These are phyloP conservation scores for Sordariomycetes sp. DNA, from an alignment of 2,329 filamentous ascomycete species.

Conservation along the genomic window DNA sequence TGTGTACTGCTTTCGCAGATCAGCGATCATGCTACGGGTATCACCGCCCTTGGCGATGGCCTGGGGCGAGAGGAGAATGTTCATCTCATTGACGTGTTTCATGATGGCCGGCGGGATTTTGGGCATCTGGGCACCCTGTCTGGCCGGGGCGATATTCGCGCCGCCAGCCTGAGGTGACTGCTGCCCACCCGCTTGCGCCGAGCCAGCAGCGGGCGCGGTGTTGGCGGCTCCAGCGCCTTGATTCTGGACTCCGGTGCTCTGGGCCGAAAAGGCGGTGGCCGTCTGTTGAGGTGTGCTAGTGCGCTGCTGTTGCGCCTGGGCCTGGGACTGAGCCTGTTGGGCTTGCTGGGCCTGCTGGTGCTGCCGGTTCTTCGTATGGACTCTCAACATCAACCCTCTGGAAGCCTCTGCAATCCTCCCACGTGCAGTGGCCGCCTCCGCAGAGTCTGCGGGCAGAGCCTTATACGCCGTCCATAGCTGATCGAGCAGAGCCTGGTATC, in stretches of 20 bases:
- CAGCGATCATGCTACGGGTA: slow-evolving; percentile 31
- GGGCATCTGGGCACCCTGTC: slow-evolving; percentile 9
- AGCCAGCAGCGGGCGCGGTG: slow-evolving; percentile 5
- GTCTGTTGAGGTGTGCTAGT: slow-evolving; percentile 6
- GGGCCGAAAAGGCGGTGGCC: slow-evolving; percentile 8
- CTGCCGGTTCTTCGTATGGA: slow-evolving; percentile 17
- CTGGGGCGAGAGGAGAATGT: slow-evolving; percentile 28
- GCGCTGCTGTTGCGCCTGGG: slow-evolving; percentile 9
- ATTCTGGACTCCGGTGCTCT: slow-evolving; percentile 8
- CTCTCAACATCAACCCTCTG: slow-evolving; percentile 37
- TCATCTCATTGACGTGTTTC: slow-evolving; percentile 32
- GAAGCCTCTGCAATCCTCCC: slow-evolving; percentile 49
- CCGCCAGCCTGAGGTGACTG: slow-evolving; percentile 9
- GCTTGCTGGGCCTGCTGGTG: slow-evolving; percentile 15
- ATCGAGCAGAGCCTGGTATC: slow-evolving; percentile 44
- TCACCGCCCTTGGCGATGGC: slow-evolving; percentile 25
- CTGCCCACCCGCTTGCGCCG: slow-evolving; percentile 7
- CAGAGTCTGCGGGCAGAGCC: slow-evolving; percentile 29
- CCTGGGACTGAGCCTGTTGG: slow-evolving; percentile 11
- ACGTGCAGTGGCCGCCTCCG: slow-evolving; percentile 34
- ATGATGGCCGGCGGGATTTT: slow-evolving; percentile 29
- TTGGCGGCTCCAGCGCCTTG: neutral
- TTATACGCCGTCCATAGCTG: slow-evolving; percentile 40
- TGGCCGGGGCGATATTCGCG: slow-evolving; percentile 11
- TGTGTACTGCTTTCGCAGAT: slow-evolving; percentile 31